A percentile compares a stretch with the other conserved stretches of the same genome.
These are phyloP conservation scores for Acanthamoeba royreba DNA, from an alignment of 208 protist species.

Conservation along the genomic window DNA sequence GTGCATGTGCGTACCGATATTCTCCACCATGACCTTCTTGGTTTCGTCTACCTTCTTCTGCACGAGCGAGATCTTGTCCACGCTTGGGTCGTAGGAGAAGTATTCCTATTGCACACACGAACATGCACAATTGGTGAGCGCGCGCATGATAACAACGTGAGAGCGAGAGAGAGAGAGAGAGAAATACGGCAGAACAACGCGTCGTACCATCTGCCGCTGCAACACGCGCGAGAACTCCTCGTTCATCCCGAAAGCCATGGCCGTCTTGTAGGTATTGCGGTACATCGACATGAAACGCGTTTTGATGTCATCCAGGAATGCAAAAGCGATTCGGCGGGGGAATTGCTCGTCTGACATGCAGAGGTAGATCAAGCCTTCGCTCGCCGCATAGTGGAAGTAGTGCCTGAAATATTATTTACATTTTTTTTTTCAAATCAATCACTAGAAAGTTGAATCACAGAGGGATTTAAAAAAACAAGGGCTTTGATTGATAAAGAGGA, in stretches of 20 bases:
- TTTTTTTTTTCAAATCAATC: no score
- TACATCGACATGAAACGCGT: constrained; percentile 71
- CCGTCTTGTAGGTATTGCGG: constrained; percentile 62
- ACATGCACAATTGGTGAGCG: background rate
- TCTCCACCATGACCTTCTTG: constrained; percentile 78
- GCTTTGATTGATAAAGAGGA: background rate
- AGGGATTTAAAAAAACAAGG: background rate
- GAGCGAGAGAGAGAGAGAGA: background rate
- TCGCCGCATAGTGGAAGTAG: constrained; percentile 82
- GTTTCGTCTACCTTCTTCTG: constrained; percentile 76
- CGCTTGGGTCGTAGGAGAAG: constrained; percentile 63
- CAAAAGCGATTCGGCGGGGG: constrained; percentile 75
- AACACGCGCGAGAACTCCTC: constrained; percentile 76
- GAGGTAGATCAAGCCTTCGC: constrained; percentile 76
- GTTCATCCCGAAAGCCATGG: constrained; percentile 71
- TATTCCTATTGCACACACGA: constrained; percentile 27
- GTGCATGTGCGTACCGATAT: constrained; percentile 64
- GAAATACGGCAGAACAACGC: background rate
- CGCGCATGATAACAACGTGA: background rate
- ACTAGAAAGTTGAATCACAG: background rate
- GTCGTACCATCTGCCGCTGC: constrained; percentile 68
- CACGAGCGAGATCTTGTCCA: constrained; percentile 63
- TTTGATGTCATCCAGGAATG: constrained; percentile 82
- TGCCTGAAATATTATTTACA: constrained; percentile 68
- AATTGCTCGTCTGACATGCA: constrained; percentile 85